Evolutionary conservation across 2,329 filamentous ascomycete genomes (phyloP).

Genomic region (Curvularia verruculosa): DNA sequence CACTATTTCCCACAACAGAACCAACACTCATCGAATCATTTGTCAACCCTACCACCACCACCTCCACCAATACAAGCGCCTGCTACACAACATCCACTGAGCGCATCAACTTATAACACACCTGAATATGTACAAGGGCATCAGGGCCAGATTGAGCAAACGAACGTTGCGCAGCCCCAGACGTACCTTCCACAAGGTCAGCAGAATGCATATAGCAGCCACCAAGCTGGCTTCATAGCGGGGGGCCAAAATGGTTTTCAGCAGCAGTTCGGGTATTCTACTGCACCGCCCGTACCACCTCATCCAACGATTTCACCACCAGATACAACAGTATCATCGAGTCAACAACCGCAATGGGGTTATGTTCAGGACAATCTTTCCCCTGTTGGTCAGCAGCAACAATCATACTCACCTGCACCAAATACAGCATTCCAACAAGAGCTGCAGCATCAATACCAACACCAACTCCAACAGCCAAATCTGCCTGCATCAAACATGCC

Average conservation of each 20-base stretch:
- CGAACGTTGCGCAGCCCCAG: not conserved
- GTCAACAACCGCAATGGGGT: not conserved
- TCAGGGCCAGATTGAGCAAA: not conserved
- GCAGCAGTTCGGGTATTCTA: not conserved
- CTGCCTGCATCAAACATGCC: not conserved
- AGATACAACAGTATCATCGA: not conserved
- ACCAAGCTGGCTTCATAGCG: not conserved
- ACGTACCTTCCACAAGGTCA: not conserved
- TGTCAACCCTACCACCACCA: not conserved
- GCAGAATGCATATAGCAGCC: not conserved
- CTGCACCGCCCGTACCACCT: not conserved
- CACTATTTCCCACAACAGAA: slow-evolving; percentile 39
- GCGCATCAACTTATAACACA: slow-evolving; percentile 1
- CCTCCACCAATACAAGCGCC: slow-evolving; percentile 14
- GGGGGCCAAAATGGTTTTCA: not conserved
- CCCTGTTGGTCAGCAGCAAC: not conserved
- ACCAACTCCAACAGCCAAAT: not conserved
- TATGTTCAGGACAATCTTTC: not conserved
- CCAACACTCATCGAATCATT: not conserved
- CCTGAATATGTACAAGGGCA: slow-evolving; percentile 20
- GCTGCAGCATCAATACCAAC: not conserved
- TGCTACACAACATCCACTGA: slow-evolving; percentile 14
- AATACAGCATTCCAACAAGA: not conserved
- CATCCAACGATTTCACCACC: not conserved
- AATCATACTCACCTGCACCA: not conserved